Conservation (phyloP, 2,329 filamentous ascomycete species). For the Fusarium nelsonii region DNA sequence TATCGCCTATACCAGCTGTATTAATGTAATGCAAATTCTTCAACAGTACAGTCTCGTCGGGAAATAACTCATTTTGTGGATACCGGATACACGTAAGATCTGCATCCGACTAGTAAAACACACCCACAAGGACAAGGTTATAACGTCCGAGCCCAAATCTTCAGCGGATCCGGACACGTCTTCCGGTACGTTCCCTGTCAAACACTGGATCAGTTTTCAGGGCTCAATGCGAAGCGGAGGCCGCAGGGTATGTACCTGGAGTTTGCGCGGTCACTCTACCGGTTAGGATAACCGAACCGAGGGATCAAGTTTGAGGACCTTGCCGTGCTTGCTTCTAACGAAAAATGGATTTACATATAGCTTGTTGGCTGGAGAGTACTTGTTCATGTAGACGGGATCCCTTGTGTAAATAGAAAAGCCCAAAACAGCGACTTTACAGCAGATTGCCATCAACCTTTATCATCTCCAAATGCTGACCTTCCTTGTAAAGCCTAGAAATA, state of each 20-base stretch:
- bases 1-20: background rate
- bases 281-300: constrained; percentile 4
- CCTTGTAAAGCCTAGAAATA: too few species aligned
- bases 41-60: background rate
- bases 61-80: background rate
- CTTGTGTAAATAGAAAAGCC: background rate
- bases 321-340: background rate
- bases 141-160: background rate
- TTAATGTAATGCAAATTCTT: constrained; percentile 22
- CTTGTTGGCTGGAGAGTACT: background rate
- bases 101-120: constrained; percentile 2
- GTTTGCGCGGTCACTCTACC: background rate
- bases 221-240: background rate
- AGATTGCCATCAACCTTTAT: too few species aligned
- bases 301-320: background rate
- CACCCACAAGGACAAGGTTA: background rate
- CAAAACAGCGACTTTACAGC: too few species aligned
- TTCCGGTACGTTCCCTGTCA: background rate
- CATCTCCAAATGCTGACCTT: too few species aligned
- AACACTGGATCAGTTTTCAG: background rate
- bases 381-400: background rate
- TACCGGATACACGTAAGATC: constrained; percentile 16
- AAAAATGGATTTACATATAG: background rate
- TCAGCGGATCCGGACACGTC: background rate
- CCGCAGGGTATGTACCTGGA: background rate